A percentile compares a stretch with the other conserved stretches of the same genome.
Conservation (phyloP, 805 yeast genomes). For the Kluyveromyces dobzhanskii region DNA sequence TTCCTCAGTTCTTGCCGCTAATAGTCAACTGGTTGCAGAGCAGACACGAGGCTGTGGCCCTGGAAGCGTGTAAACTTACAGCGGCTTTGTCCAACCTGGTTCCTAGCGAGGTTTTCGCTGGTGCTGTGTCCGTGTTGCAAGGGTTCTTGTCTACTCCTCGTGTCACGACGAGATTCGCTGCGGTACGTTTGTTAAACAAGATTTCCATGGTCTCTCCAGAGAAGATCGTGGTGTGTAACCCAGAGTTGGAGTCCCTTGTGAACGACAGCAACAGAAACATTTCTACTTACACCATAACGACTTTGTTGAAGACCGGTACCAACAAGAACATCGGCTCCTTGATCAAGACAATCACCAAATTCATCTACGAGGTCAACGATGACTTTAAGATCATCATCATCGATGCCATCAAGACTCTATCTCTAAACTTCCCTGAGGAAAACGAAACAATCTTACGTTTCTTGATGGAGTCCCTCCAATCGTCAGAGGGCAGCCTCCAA, state of each 20-base stretch:
- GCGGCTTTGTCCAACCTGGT: slow-evolving; percentile 42
- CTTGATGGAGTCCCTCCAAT: slow-evolving; percentile 75
- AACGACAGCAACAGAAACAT: slow-evolving; percentile 85
- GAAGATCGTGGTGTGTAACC: slow-evolving; percentile 67
- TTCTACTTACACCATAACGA: slow-evolving; percentile 95
- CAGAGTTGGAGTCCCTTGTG: slow-evolving; percentile 78
- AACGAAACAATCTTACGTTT: slow-evolving; percentile 75
- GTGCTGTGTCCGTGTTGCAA: slow-evolving; percentile 68
- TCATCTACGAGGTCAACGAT: slow-evolving; percentile 90
- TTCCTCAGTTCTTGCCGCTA: slow-evolving; percentile 38
- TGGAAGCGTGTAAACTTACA: slow-evolving; percentile 74
- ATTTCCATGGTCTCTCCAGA: slow-evolving; percentile 78
- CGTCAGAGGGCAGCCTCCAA: slow-evolving; percentile 74
- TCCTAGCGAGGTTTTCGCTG: slow-evolving; percentile 54
- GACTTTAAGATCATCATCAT: slow-evolving; percentile 92
- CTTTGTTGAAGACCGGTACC: slow-evolving; percentile 90
- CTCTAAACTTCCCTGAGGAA: slow-evolving; percentile 87
- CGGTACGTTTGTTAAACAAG: slow-evolving; percentile 81
- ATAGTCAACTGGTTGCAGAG: slow-evolving; percentile 66
- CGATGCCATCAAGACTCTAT: slow-evolving; percentile 88
- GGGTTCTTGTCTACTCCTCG: slow-evolving; percentile 78
- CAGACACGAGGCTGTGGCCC: slow-evolving; percentile 80
- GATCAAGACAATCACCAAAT: slow-evolving; percentile 75
- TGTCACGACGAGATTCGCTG: slow-evolving; percentile 84
- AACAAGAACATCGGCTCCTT: slow-evolving; percentile 82